These are phyloP conservation scores for Penicillium italicum DNA, from an alignment of 2,329 filamentous ascomycete genomes.

Conservation along the genomic window DNA sequence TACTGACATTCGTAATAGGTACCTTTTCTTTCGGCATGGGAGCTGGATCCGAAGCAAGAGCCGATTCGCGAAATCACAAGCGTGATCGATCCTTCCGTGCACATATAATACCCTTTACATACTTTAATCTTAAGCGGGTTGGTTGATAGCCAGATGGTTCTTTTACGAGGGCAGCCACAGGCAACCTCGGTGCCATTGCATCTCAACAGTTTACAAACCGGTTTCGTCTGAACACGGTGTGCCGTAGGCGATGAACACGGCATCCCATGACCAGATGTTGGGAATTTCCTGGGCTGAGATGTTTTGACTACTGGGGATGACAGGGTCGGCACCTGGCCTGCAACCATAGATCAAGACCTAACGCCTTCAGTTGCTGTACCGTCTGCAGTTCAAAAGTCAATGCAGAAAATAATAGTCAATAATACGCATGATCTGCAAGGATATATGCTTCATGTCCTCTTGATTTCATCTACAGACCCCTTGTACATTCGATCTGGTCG, in stretches of 20 bases:
- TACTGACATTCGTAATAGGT: slow-evolving; percentile 28
- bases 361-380: slow-evolving; percentile 12
- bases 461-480: neutral
- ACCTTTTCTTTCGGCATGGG: slow-evolving; percentile 45
- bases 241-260: neutral
- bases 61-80: slow-evolving; percentile 36
- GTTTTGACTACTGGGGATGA: neutral
- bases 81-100: slow-evolving; percentile 11
- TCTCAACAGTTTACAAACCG: slow-evolving; percentile 1
- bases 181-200: slow-evolving; percentile 2
- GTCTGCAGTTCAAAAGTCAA: slow-evolving; percentile 14
- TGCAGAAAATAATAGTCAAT: slow-evolving; percentile 8
- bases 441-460: slow-evolving; percentile 1
- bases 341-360: neutral
- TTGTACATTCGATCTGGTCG: neutral
- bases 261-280: neutral
- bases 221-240: neutral
- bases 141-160: neutral
- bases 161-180: slow-evolving; percentile 7
- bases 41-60: slow-evolving; percentile 41
- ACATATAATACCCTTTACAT: slow-evolving; percentile 8
- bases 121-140: neutral
- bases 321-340: neutral
- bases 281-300: neutral
- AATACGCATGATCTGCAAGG: slow-evolving; percentile 1